phyloP scores from a whole-genome alignment of 2,329 filamentous ascomycete genomes.

The Cephalotrichum gorgonifer region DNA sequence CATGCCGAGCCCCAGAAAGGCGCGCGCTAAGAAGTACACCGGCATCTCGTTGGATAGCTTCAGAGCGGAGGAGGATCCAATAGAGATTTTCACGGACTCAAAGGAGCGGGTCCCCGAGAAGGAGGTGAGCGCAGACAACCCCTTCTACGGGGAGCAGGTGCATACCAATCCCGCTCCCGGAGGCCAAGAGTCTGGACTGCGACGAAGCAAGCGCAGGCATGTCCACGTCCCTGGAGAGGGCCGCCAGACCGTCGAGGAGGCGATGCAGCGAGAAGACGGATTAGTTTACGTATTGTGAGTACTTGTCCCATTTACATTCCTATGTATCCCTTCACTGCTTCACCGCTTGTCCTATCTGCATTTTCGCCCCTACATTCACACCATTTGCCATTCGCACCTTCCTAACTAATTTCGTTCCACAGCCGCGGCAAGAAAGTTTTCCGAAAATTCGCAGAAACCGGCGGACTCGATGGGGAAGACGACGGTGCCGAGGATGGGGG shows the following conservation, averaged over 20 bases:
- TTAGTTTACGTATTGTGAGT: conserved; percentile 71
- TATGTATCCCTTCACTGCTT: not conserved
- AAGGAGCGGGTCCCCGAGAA: conserved; percentile 65
- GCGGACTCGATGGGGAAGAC: conserved; percentile 22
- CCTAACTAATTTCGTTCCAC: conserved; percentile 13
- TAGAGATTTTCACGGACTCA: conserved; percentile 68
- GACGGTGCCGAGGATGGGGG: conserved; percentile 18
- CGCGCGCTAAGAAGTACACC: conserved; percentile 45
- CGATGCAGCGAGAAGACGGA: conserved; percentile 57
- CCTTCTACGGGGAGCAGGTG: conserved; percentile 57
- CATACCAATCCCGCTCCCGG: conserved; percentile 20
- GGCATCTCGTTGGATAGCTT: conserved; percentile 49
- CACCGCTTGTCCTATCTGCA: not conserved
- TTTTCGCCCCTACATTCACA: not conserved
- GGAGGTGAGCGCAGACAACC: conserved; percentile 58
- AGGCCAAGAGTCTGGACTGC: conserved; percentile 29
- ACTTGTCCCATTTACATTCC: not conserved
- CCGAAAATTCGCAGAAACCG: conserved; percentile 49
- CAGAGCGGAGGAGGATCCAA: conserved; percentile 43
- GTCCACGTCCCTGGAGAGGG: conserved; percentile 47
- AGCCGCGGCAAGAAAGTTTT: conserved; percentile 75
- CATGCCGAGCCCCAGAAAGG: conserved; percentile 49
- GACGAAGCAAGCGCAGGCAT: conserved; percentile 44
- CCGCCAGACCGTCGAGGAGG: conserved; percentile 50
- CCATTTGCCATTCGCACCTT: not conserved